Percentiles rank a stretch among this genome's conserved stretches.
These are phyloP conservation scores for Heracleum sosnowskyi DNA, from an alignment of 129 eudicot species.

Conservation along the genomic window DNA sequence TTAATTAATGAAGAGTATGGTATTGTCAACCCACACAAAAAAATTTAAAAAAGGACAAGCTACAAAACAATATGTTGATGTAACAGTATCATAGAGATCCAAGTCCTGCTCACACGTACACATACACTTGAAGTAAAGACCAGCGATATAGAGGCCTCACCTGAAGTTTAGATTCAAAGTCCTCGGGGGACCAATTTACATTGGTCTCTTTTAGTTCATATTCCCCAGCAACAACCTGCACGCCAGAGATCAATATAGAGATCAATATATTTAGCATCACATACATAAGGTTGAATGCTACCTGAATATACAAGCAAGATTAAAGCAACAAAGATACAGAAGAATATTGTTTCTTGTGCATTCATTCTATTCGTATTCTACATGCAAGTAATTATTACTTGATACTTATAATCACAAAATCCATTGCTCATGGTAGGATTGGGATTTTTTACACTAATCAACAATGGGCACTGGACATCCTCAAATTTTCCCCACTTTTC, in stretches of 20 bases:
- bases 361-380: background rate
- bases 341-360: background rate
- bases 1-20: background rate
- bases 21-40: background rate
- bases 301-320: background rate
- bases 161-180: slow-evolving; percentile 88
- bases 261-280: background rate
- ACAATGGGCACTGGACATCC: background rate
- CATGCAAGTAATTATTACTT: background rate
- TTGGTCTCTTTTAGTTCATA: slow-evolving; percentile 85
- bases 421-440: background rate
- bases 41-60: background rate
- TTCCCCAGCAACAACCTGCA: slow-evolving; percentile 97
- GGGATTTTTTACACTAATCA: background rate
- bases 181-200: slow-evolving; percentile 90
- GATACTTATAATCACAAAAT: background rate
- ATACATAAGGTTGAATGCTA: background rate
- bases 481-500: background rate
- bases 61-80: background rate
- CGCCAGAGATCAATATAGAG: background rate
- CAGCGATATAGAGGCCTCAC: slow-evolving; percentile 15
- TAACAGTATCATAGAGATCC: background rate
- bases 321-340: background rate
- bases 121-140: background rate
- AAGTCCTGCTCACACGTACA: background rate